phyloP scores from a whole-genome alignment of 2,329 filamentous ascomycete genomes.

The Plenodomus lindquistii region DNA sequence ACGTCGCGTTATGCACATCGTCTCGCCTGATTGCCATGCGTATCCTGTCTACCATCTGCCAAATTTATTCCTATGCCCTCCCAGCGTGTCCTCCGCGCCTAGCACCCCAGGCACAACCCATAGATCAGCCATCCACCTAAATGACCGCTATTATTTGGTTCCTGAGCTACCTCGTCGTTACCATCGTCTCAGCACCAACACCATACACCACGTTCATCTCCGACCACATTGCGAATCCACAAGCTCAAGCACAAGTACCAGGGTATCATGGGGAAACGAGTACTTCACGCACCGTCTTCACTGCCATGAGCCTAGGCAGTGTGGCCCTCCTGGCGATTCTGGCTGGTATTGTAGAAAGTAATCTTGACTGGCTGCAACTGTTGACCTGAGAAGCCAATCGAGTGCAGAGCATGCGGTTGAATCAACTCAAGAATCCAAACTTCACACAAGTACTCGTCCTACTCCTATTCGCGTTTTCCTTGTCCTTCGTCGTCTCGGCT shows the following conservation, averaged over 20 bases:
- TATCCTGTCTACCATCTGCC: not conserved
- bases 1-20: no score
- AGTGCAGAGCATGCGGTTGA: conserved; percentile 8
- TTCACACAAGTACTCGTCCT: conserved; percentile 37
- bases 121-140: not conserved
- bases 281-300: conserved; percentile 14
- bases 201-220: not conserved
- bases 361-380: not conserved
- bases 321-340: conserved; percentile 32
- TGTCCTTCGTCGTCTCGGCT: conserved; percentile 41
- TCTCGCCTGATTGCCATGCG: not conserved
- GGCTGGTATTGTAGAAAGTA: conserved; percentile 20
- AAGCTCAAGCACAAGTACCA: not conserved
- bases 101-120: not conserved
- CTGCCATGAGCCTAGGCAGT: conserved; percentile 25
- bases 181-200: not conserved
- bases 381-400: conserved; percentile 21
- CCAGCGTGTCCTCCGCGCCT: not conserved
- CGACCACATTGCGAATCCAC: not conserved
- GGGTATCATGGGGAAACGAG: conserved; percentile 6
- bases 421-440: conserved; percentile 4
- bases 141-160: not conserved
- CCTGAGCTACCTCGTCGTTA: not conserved
- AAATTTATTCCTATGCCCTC: not conserved
- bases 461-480: conserved; percentile 40